phyloP scores from a whole-genome alignment of 2,329 filamentous ascomycete genomes.

The Pseudocercospora fijiensis region DNA sequence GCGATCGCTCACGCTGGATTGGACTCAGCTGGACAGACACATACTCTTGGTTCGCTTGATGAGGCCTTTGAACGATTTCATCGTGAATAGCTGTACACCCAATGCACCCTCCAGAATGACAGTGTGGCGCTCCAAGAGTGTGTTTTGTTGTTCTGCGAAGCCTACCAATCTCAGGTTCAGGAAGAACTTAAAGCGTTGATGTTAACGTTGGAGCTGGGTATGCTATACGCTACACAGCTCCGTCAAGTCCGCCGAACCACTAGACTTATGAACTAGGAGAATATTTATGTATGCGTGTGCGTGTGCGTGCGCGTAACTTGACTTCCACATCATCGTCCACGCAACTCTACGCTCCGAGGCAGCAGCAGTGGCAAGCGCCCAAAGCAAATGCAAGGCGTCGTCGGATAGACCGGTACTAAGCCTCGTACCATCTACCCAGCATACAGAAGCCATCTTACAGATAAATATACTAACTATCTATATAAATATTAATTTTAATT shows the following conservation, averaged over 20 bases:
- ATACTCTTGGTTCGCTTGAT: slow-evolving; percentile 24
- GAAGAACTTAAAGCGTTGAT: too few species aligned
- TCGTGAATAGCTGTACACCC: neutral
- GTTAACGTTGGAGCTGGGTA: neutral
- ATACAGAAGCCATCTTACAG: too few species aligned
- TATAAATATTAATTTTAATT: too few species aligned
- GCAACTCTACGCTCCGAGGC: neutral
- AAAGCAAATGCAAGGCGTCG: neutral
- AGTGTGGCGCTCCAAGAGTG: too few species aligned
- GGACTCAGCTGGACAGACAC: neutral
- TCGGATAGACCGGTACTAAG: too few species aligned
- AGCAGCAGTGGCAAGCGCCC: slow-evolving; percentile 1
- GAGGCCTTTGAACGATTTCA: slow-evolving; percentile 25
- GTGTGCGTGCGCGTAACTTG: neutral
- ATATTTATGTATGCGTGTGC: too few species aligned
- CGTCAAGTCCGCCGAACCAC: neutral
- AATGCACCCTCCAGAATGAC: neutral
- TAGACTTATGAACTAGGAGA: too few species aligned
- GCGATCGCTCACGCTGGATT: neutral
- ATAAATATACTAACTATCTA: too few species aligned
- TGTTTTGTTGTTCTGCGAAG: neutral
- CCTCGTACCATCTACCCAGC: too few species aligned
- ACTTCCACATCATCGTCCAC: neutral
- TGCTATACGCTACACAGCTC: neutral
- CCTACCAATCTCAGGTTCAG: neutral